phyloP scores from a whole-genome alignment of 176 grass and related monocot genomes.

The Eleusine coracana region DNA sequence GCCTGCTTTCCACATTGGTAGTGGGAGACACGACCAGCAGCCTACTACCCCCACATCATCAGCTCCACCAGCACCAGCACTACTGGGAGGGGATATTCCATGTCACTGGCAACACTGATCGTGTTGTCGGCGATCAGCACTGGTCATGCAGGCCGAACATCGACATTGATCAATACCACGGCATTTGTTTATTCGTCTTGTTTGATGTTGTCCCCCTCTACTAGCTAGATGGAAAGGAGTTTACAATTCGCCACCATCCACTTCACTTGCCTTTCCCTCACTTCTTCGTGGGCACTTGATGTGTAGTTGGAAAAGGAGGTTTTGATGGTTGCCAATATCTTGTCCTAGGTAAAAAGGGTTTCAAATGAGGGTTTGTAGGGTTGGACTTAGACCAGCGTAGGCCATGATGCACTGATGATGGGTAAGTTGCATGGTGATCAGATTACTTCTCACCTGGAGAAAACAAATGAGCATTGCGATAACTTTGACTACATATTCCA shows the following conservation, averaged over 20 bases:
- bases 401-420: constrained; percentile 51
- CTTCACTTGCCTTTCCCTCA: constrained; percentile 7
- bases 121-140: constrained; percentile 37
- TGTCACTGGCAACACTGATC: constrained; percentile 42
- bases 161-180: constrained; percentile 38
- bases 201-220: constrained; percentile 47
- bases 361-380: not conserved
- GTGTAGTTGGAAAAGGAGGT: constrained; percentile 27
- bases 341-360: constrained; percentile 34
- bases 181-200: constrained; percentile 27
- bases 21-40: constrained; percentile 37
- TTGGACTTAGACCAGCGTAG: constrained; percentile 31
- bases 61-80: constrained; percentile 32
- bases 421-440: constrained; percentile 21
- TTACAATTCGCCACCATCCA: not conserved
- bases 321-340: constrained; percentile 33
- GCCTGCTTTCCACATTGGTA: constrained; percentile 36
- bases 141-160: constrained; percentile 32
- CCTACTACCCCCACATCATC: constrained; percentile 16
- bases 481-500: constrained; percentile 11
- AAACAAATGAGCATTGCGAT: constrained; percentile 9
- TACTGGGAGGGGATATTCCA: constrained; percentile 54
- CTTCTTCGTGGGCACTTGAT: constrained; percentile 43
- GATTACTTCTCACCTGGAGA: constrained; percentile 31
- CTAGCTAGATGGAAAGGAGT: constrained; percentile 9